Base-by-base conservation (phyloP, 192 early-diverging fungal genomes). In the Backusella morwellensis region DNA sequence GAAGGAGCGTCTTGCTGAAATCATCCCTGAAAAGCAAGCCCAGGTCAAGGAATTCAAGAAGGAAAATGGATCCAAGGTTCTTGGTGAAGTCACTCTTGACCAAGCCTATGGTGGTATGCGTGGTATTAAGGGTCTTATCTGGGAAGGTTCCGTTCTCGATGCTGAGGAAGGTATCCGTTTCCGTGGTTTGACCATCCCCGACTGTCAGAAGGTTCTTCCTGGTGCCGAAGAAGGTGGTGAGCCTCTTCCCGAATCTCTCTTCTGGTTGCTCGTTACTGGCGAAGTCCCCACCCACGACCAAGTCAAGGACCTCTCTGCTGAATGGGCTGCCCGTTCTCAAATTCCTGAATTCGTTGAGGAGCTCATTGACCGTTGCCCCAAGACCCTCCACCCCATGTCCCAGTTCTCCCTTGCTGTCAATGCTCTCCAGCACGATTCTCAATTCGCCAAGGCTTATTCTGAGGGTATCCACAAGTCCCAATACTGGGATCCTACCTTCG, bases 21-120 rank as follows among this genome's bases (percentile, higher is more conserved):
- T 99, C 78, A 96, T 98, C 81, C 98, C 98, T 72, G 90, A 93
- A 81, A 97, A 96, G 91, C 92, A 91, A 85, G 96, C 92, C 44
- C 94, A 99, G 88, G 92, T 97, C 80, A 98, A 99, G 92, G 90
- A 92, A 54, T 87, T 98, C 86, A 94, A 95, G 86, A 89, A 92
- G 80, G 93, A 97, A 90, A 91, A 95, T 78, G 98, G 98, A 69
- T 85, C 82, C 80, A 92, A 95, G 88, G 91, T 93, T 70, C 88
- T 99, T 59, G 98, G 98, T 76, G 91, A 96, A 83, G 95, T 93
- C 78, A 98, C 98, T 36, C 95, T 99, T 78, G 96, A 99, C 86
- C 97, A 97, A 94, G 94, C 84, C 40, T 98, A 98, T 85, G 97
- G 97, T 80, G 97, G 98, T 82, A 99, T 99, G 97, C 93, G 98